These are phyloP conservation scores for Coemansia sp. DNA, from an alignment of 192 early-diverging fungal species.

Conservation along the genomic window DNA sequence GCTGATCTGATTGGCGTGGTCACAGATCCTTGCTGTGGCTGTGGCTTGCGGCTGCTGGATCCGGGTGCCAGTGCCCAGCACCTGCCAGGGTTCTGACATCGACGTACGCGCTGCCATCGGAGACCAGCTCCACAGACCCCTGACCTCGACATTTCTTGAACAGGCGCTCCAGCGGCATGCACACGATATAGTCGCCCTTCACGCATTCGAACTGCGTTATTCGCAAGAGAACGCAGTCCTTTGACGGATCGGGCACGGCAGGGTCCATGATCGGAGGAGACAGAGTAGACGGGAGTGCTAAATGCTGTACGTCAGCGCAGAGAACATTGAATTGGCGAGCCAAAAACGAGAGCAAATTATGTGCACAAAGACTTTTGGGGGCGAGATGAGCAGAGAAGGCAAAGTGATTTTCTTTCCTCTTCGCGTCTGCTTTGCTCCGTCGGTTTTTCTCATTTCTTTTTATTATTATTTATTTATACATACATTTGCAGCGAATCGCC, in stretches of 20 bases:
- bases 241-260: constrained; percentile 6
- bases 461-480: no score
- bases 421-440: neutral
- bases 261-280: no score
- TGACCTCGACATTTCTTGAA: constrained; percentile 45
- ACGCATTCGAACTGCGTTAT: constrained; percentile 39
- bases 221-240: constrained; percentile 41
- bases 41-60: neutral
- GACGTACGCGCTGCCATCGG: constrained; percentile 14
- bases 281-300: neutral
- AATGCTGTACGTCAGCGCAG: no score
- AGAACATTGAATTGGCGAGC: no score
- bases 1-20: constrained; percentile 13
- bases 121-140: constrained; percentile 45
- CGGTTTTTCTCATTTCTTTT: neutral
- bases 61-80: constrained; percentile 5
- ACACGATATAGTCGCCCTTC: constrained; percentile 27
- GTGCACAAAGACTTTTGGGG: no score
- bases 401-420: neutral
- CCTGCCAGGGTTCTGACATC: constrained; percentile 22
- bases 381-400: no score
- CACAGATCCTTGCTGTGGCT: neutral
- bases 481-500: neutral
- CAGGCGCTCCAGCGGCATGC: constrained; percentile 42
- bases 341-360: no score